These are phyloP conservation scores for Alternaria longipes DNA, from an alignment of 2,329 filamentous ascomycete genomes.

Conservation along the genomic window DNA sequence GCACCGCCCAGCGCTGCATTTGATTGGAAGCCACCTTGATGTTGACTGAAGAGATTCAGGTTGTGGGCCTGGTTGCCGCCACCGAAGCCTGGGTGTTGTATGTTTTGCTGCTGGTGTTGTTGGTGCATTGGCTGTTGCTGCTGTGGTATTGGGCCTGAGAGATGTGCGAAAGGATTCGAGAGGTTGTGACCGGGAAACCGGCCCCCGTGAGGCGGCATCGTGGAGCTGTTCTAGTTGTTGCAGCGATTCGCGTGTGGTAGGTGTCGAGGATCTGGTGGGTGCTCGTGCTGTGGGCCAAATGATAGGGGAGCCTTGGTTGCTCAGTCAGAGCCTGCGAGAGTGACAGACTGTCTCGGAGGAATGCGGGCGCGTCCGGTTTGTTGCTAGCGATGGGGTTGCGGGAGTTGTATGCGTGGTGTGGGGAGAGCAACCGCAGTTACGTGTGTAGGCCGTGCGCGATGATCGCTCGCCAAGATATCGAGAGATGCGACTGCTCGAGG, in stretches of 20 bases:
- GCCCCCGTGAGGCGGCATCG: slow-evolving; percentile 67
- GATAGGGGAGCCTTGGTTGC: background rate
- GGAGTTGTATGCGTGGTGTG: slow-evolving; percentile 11
- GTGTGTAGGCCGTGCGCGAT: slow-evolving; percentile 17
- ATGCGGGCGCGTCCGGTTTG: background rate
- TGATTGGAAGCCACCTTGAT: slow-evolving; percentile 55
- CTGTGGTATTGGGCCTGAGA: slow-evolving; percentile 54
- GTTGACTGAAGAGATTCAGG: slow-evolving; percentile 63
- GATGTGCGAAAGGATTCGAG: slow-evolving; percentile 67
- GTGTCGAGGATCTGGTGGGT: background rate
- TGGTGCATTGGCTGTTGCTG: slow-evolving; percentile 54
- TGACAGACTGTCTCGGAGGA: background rate
- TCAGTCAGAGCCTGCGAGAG: background rate
- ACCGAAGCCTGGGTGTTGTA: slow-evolving; percentile 75
- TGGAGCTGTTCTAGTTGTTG: slow-evolving; percentile 31
- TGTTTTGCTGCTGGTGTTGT: slow-evolving; percentile 61
- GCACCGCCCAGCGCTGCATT: slow-evolving; percentile 64
- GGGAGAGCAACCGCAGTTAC: slow-evolving; percentile 13
- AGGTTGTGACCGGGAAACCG: slow-evolving; percentile 67
- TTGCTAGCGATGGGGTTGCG: slow-evolving; percentile 7
- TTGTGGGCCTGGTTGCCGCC: slow-evolving; percentile 65
- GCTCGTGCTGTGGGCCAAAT: background rate
- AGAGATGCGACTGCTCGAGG: slow-evolving; percentile 21
- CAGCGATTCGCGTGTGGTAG: slow-evolving; percentile 25
- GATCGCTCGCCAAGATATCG: slow-evolving; percentile 25